phyloP scores from a whole-genome alignment of 2,329 filamentous ascomycete species.

The Pseudogymnoascus sp. region DNA sequence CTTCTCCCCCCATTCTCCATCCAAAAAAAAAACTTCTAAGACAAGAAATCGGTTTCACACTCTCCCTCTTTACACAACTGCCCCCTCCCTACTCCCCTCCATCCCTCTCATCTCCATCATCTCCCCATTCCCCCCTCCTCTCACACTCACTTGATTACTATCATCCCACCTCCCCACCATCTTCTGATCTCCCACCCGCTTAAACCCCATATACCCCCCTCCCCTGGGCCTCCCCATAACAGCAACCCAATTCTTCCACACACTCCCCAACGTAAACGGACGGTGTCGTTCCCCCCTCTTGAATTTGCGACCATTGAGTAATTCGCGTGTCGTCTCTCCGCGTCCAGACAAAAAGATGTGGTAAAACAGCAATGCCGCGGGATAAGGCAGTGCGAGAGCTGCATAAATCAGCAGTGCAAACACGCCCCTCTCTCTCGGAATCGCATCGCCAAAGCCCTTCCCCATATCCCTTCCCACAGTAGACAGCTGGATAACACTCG shows the following conservation, averaged over 20 bases:
- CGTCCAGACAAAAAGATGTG: constrained; percentile 85
- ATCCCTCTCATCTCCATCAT: neutral
- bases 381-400: constrained; percentile 68
- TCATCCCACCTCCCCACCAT: neutral
- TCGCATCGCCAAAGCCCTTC: constrained; percentile 37
- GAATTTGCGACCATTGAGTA: constrained; percentile 94
- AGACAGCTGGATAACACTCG: neutral
- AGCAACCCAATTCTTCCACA: constrained; percentile 70
- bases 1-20: neutral
- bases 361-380: constrained; percentile 74
- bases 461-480: neutral
- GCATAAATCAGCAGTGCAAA: constrained; percentile 88
- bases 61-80: neutral
- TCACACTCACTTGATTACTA: constrained; percentile 34
- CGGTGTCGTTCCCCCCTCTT: constrained; percentile 83
- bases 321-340: constrained; percentile 92
- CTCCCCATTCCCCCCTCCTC: constrained; percentile 44
- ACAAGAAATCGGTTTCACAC: no score
- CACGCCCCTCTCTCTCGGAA: constrained; percentile 45
- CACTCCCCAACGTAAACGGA: constrained; percentile 74
- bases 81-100: neutral
- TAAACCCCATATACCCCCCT: constrained; percentile 86
- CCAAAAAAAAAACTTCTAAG: no score
- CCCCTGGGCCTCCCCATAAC: constrained; percentile 78
- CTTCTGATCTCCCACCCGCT: constrained; percentile 72